phyloP scores from a whole-genome alignment of 495 filamentous ascomycete species.

The Trichoderma asperelloides region DNA sequence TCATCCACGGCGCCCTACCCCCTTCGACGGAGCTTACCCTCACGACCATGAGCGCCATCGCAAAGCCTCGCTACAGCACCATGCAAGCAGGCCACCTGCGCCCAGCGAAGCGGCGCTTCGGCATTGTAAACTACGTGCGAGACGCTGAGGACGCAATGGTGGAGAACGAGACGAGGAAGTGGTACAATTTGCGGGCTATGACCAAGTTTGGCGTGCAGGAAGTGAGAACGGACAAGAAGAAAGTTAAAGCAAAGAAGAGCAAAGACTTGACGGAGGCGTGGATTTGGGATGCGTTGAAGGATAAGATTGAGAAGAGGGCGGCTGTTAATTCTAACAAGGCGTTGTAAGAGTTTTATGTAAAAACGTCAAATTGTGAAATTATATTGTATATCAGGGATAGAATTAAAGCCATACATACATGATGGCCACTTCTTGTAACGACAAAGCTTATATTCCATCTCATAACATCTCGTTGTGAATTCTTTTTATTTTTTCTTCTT shows the following conservation, averaged over 20 bases:
- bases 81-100: slow-evolving; percentile 42
- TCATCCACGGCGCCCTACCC: slow-evolving; percentile 49
- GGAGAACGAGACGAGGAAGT: background rate
- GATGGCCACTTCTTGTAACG: too few relatives aligned
- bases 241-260: background rate
- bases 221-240: background rate
- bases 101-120: slow-evolving; percentile 30
- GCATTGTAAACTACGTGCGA: slow-evolving; percentile 41
- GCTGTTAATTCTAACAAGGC: background rate
- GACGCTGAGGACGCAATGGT: background rate
- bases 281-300: slow-evolving; percentile 12
- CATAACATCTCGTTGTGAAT: too few relatives aligned
- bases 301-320: slow-evolving; percentile 3
- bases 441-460: too few relatives aligned
- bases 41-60: slow-evolving; percentile 60
- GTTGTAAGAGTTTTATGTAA: background rate
- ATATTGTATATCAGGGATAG: too few relatives aligned
- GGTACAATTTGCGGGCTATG: slow-evolving; percentile 2
- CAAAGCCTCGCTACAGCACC: slow-evolving; percentile 40
- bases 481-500: too few relatives aligned
- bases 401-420: too few relatives aligned
- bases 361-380: background rate
- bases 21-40: slow-evolving; percentile 56
- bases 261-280: slow-evolving; percentile 1
- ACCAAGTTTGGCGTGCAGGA: slow-evolving; percentile 9